A percentile compares a stretch with the other conserved stretches of the same genome.
Evolutionary conservation across 495 filamentous ascomycete species (phyloP).

Genomic region (Aspergillus carlsbadensis): DNA sequence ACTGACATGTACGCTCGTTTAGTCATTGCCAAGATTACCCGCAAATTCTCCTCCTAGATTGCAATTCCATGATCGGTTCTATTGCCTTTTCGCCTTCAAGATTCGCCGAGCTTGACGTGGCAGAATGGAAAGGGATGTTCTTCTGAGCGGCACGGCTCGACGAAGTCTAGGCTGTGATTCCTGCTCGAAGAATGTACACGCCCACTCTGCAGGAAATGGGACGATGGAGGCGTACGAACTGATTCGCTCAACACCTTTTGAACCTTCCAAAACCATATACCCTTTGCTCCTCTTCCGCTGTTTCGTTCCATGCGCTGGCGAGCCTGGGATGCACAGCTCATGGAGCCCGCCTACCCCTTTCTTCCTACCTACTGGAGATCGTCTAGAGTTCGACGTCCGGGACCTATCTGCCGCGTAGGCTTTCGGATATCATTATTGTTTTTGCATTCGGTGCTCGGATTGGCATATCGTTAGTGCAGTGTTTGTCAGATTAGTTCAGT

Average conservation of each 20-base stretch:
- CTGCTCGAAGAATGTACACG: neutral
- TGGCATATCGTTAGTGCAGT: slow-evolving; percentile 10
- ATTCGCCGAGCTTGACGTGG: neutral
- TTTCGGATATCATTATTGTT: slow-evolving; percentile 3
- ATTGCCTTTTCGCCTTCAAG: slow-evolving; percentile 1
- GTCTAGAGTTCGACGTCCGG: slow-evolving; percentile 19
- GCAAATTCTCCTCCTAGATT: slow-evolving; percentile 71
- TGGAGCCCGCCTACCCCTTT: slow-evolving; percentile 10
- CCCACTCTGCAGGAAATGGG: neutral
- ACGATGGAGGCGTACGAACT: neutral
- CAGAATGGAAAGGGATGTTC: slow-evolving; percentile 13
- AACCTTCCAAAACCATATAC: slow-evolving; percentile 23
- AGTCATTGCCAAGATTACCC: slow-evolving; percentile 97
- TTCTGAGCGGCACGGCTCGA: neutral
- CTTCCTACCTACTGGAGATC: slow-evolving; percentile 26
- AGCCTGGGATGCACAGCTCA: slow-evolving; percentile 6
- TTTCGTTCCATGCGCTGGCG: slow-evolving; percentile 15
- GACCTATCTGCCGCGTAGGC: slow-evolving; percentile 46
- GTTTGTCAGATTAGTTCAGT: slow-evolving; percentile 8
- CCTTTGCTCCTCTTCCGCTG: slow-evolving; percentile 20
- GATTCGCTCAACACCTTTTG: neutral
- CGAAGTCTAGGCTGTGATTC: neutral
- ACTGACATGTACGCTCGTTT: slow-evolving; percentile 22
- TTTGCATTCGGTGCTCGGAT: slow-evolving; percentile 13
- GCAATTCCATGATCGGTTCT: slow-evolving; percentile 7